phyloP scores from a whole-genome alignment of 345 rosid species.

The Aquilaria yunnanensis region DNA sequence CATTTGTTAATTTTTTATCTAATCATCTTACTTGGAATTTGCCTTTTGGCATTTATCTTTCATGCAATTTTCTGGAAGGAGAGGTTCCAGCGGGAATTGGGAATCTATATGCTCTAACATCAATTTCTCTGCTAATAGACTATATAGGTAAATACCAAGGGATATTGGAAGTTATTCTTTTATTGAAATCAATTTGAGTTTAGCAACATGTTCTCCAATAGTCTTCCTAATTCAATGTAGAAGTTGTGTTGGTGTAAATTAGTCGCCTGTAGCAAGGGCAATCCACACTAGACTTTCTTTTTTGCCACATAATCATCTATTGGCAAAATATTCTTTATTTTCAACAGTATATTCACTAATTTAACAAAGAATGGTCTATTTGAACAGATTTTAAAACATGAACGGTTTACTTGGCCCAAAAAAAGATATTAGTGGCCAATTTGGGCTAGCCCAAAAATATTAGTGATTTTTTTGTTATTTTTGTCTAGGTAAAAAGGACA shows the following conservation, averaged over 20 bases:
- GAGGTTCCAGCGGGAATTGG: constrained; percentile 52
- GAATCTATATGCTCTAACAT: constrained; percentile 45
- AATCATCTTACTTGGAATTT: constrained; percentile 68
- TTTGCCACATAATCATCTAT: too few species aligned
- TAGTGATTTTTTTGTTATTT: too few species aligned
- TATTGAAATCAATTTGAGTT: constrained; percentile 46
- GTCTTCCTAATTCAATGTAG: constrained; percentile 62
- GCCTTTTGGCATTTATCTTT: constrained; percentile 56
- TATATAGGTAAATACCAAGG: constrained; percentile 53
- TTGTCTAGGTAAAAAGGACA: too few species aligned
- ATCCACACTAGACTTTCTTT: too few species aligned
- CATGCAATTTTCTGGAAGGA: constrained; percentile 59
- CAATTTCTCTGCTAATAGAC: constrained; percentile 46
- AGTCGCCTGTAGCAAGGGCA: constrained; percentile 3
- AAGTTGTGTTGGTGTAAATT: constrained; percentile 37
- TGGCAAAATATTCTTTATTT: too few species aligned
- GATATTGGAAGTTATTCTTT: constrained; percentile 58
- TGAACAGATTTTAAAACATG: too few species aligned
- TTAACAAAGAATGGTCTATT: too few species aligned
- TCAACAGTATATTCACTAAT: too few species aligned
- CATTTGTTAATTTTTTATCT: constrained; percentile 49
- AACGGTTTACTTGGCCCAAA: too few species aligned
- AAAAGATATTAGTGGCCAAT: too few species aligned
- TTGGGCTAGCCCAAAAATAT: too few species aligned
- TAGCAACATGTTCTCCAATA: constrained; percentile 56